Percentiles rank a stretch among this genome's conserved stretches.
phyloP scores from a whole-genome alignment of 106 monocot genomes.

The Posidonia australis region DNA sequence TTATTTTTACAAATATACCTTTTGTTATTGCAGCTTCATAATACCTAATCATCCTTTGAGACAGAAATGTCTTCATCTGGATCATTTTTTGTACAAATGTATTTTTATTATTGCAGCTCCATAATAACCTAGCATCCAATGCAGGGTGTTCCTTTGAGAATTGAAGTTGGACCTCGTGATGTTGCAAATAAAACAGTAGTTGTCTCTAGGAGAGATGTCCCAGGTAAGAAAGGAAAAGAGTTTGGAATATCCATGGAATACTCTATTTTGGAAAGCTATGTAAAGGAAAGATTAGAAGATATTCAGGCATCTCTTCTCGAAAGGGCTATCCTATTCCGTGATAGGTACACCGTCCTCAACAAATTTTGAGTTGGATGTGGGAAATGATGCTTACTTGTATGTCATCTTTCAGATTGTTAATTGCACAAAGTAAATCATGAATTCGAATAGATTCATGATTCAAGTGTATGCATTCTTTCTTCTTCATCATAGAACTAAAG shows the following conservation, averaged over 20 bases:
- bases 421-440: not conserved
- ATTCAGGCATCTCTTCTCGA: slow-evolving; percentile 72
- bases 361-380: not conserved
- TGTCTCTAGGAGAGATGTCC: slow-evolving; percentile 70
- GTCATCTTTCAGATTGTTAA: not conserved
- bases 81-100: not conserved
- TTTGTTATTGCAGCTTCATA: not conserved
- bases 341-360: slow-evolving; percentile 47
- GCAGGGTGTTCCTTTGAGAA: slow-evolving; percentile 87
- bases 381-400: not conserved
- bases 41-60: not conserved
- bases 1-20: not conserved
- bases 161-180: slow-evolving; percentile 93
- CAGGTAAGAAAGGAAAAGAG: slow-evolving; percentile 92
- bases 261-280: slow-evolving; percentile 39
- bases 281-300: slow-evolving; percentile 65
- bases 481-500: not conserved
- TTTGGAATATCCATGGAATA: slow-evolving; percentile 86
- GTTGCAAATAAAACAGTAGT: slow-evolving; percentile 62
- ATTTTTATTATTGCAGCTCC: not conserved
- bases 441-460: not conserved
- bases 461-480: no score
- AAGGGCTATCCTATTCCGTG: slow-evolving; percentile 68
- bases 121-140: not conserved
- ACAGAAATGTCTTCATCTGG: not conserved